Evolutionary conservation across 1,284 basidiomycete genomes (phyloP).

Genomic region (Marasmius tenuissimus): DNA sequence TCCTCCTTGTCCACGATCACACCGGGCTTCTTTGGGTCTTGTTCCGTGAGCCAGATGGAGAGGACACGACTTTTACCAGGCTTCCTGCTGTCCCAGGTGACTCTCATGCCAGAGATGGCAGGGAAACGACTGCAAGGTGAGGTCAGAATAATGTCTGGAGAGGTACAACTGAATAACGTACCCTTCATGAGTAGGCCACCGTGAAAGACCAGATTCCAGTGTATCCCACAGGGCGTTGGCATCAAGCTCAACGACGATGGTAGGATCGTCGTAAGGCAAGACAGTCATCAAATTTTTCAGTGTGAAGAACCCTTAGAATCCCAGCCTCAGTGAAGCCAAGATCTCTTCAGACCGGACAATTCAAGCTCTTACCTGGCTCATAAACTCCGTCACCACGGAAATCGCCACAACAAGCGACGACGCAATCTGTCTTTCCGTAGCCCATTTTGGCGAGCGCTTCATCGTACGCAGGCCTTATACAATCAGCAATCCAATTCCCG

Average conservation of each 20-base stretch:
- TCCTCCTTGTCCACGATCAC: conserved; percentile 17
- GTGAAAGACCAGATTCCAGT: conserved; percentile 52
- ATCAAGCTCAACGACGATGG: conserved; percentile 64
- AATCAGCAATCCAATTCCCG: conserved; percentile 13
- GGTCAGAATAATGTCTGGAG: conserved; percentile 28
- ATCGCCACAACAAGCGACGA: conserved; percentile 58
- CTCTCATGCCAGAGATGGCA: conserved; percentile 59
- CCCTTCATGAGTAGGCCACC: conserved; percentile 29
- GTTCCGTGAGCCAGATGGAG: conserved; percentile 45
- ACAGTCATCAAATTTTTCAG: conserved; percentile 65
- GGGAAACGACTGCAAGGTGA: conserved; percentile 55
- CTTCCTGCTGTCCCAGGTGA: conserved; percentile 47
- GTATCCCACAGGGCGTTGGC: conserved; percentile 65
- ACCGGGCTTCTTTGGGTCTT: conserved; percentile 20
- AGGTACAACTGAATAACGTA: background rate
- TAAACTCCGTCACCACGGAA: conserved; percentile 64
- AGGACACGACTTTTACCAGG: conserved; percentile 43
- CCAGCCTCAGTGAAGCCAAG: background rate
- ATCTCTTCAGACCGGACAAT: background rate
- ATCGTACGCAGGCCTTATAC: conserved; percentile 12
- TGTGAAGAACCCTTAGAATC: conserved; percentile 45
- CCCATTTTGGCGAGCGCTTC: conserved; percentile 9
- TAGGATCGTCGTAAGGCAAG: conserved; percentile 66
- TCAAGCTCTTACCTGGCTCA: conserved; percentile 45
- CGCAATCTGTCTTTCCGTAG: conserved; percentile 8